Evolutionary conservation across 2,329 filamentous ascomycete species (phyloP).

Genomic region (Fusarium bulbicola): DNA sequence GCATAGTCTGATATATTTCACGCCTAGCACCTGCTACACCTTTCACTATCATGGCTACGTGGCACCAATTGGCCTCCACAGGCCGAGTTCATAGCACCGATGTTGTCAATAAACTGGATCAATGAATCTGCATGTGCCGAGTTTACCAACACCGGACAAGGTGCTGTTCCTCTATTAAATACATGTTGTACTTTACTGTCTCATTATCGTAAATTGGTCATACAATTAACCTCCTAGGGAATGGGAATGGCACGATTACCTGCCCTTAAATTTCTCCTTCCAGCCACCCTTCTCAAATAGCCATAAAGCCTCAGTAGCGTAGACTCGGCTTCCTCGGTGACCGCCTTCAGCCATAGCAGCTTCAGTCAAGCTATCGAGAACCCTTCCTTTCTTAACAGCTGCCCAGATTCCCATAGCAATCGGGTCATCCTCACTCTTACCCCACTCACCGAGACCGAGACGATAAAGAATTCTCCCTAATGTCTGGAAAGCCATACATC

Average conservation of each 20-base stretch:
- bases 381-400: constrained; percentile 77
- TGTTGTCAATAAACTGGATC: background rate
- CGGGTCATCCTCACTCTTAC: constrained; percentile 65
- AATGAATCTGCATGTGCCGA: background rate
- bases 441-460: constrained; percentile 77
- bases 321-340: constrained; percentile 83
- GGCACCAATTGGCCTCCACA: constrained; percentile 7
- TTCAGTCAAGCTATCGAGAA: constrained; percentile 79
- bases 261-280: constrained; percentile 70
- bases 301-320: constrained; percentile 91
- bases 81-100: background rate
- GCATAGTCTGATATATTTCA: background rate
- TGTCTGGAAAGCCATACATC: constrained; percentile 92
- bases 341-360: constrained; percentile 75
- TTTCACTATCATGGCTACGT: constrained; percentile 1
- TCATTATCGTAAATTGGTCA: background rate
- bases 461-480: constrained; percentile 86
- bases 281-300: constrained; percentile 77
- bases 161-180: background rate
- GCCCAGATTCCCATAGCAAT: constrained; percentile 85
- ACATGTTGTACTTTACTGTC: background rate
- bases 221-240: no score
- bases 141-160: background rate
- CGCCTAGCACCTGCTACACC: background rate
- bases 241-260: constrained; percentile 44